Evolutionary conservation across 805 yeast genomes (phyloP).

Genomic region (Scheffersomyces lignosus): DNA sequence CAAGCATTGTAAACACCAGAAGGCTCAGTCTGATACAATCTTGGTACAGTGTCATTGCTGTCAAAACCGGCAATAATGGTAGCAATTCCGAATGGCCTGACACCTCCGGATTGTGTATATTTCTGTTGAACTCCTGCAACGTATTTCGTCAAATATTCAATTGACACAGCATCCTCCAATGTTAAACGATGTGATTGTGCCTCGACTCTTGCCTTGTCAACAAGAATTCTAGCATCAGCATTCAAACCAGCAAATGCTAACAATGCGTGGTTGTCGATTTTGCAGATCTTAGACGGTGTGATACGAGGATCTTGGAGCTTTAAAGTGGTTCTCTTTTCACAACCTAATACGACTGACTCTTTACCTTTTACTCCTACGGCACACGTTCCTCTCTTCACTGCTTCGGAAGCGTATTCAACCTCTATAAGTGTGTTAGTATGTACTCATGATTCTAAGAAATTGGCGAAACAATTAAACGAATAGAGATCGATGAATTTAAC

Average conservation of each 20-base stretch:
- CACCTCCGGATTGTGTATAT: slow-evolving; percentile 98
- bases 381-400: slow-evolving; percentile 97
- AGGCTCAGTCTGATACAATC: slow-evolving; percentile 93
- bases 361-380: slow-evolving; percentile 96
- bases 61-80: slow-evolving; percentile 96
- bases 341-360: slow-evolving; percentile 87
- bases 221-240: slow-evolving; percentile 95
- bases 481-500: too few species aligned
- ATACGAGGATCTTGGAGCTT: slow-evolving; percentile 95
- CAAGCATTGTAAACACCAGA: slow-evolving; percentile 96
- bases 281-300: slow-evolving; percentile 92
- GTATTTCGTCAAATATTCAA: slow-evolving; percentile 89
- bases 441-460: not conserved
- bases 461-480: not conserved
- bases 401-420: slow-evolving; percentile 97
- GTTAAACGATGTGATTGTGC: slow-evolving; percentile 93
- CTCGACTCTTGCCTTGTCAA: slow-evolving; percentile 93
- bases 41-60: slow-evolving; percentile 76
- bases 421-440: slow-evolving; percentile 47
- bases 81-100: slow-evolving; percentile 95
- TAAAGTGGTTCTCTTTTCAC: slow-evolving; percentile 93
- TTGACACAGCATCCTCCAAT: slow-evolving; percentile 89
- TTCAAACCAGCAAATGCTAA: slow-evolving; percentile 96
- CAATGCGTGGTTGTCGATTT: slow-evolving; percentile 85
- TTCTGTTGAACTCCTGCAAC: slow-evolving; percentile 98